Evolutionary conservation across 345 rosid species (phyloP), one percentile per base, ranked within the genome.

Genomic region (Garcia nutans): DNA sequence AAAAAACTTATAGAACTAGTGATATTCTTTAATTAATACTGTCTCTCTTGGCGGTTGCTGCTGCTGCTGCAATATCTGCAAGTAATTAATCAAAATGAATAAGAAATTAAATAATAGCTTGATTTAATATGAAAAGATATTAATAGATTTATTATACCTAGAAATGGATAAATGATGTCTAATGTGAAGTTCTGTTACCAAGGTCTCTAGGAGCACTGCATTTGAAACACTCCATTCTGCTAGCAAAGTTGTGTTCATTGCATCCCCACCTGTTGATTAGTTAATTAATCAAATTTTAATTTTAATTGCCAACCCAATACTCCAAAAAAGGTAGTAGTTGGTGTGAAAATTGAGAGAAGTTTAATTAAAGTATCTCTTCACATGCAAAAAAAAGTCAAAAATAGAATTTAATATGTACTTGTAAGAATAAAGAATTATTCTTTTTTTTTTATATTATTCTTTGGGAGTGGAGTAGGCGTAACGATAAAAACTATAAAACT

Each of bases 211-310:
- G 97, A 8, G 97, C 96, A 82, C 83, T 91, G 93, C 99, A 95
- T 78, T 90, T 87, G 86, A 90, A 95, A 70, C 99, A 93, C 81
- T 95, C 97, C 81, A 72, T 93, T 76, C 99, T 85, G 84, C 93
- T 95, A 12, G 99, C 99, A 65, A 95, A 95, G 84, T 95, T 95
- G 79, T 95, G 99, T 71, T 95, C 96, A 28, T 93, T 91, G 85
- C 97, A 95, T 13, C 93, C 98, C 81, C 86, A 65, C 86, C 98
- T 92, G 82, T 55, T 70, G 37, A 37, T 37, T 37, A 37, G 7
- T 37, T 37, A 37, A 37, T 37, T 37, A 37, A 37, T 37, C 41
- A 37, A 3, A 37, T 5, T 0, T 37, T 37, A 37, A 37, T 37
- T 37, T 37, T 37, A 37, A 4, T 24, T 23, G 23, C 3, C 5